Evolutionary conservation across 805 yeast species (phyloP), one percentile per base, ranked within the genome.

Genomic region (Scheffersomyces stipitis): DNA sequence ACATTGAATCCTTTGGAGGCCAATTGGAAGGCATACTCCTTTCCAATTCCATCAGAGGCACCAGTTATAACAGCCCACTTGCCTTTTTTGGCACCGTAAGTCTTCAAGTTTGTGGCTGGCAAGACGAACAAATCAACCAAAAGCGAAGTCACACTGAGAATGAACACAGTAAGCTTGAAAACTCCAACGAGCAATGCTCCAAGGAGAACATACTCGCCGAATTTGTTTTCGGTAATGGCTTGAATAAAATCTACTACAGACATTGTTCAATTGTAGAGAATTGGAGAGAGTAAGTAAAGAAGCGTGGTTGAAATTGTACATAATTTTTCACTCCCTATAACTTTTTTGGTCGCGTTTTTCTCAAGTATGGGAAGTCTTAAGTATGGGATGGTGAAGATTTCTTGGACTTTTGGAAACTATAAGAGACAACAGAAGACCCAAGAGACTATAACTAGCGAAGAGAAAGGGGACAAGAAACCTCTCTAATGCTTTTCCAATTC

Each of bases 21-120:
- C 62, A 93, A 74, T 65, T 91, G 98, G 17, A 65, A 55, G 2
- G 96, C 82, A 56, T 78, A 93, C 60, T 93, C 96, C 58, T 90
- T 88, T 40, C 99, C 99, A 54, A 93, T 84, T 24, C 99, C 99
- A 59, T 93, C 98, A 32, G 97, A 87, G 3, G 97, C 95, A 40
- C 99, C 99, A 5, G 99, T 93, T 13, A 93, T 77, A 22, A 93
- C 85, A n/a, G 97, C 96, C 91, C 96, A 93, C 28, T 76, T 71
- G 18, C 83, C 84, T 15, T 48, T 41, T 42, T 71, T 69, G 18
- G 91, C 83, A n/a, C 96, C 96, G 54, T 89, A 89, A 56, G 78
- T 81, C 28, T 59, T 53, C 52, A 74, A 82, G 53, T 71, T 60
- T 33, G 71, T 79, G 5, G 81, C 65, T 22, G 91, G 88, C 23